phyloP scores from a whole-genome alignment of 163 green algal genomes.

The Chlorella variabilis region DNA sequence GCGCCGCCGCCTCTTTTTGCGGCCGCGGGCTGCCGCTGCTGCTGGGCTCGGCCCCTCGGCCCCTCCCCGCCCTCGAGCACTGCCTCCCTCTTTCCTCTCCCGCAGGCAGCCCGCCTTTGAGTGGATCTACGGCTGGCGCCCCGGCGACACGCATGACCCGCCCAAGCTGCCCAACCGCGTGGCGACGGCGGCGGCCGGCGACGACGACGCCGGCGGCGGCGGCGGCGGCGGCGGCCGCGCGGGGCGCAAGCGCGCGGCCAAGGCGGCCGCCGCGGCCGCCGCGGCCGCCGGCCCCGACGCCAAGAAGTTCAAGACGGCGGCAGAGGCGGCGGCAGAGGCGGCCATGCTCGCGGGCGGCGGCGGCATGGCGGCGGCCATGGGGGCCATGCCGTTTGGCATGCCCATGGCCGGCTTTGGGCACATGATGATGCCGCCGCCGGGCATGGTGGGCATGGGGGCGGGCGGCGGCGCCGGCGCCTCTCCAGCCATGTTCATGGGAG shows the following conservation, averaged over 20 bases:
- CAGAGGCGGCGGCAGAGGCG: conserved; percentile 3
- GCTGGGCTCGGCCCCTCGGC: background rate
- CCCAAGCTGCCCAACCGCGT: conserved; percentile 41
- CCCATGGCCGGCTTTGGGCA: conserved; percentile 8
- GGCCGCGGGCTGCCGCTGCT: background rate
- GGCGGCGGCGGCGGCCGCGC: background rate
- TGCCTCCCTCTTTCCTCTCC: background rate
- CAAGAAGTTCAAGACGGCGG: background rate
- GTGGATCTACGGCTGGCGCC: conserved; percentile 47
- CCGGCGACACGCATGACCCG: conserved; percentile 39
- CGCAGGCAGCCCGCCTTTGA: conserved; percentile 51
- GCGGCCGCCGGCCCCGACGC: background rate
- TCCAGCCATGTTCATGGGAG: conserved; percentile 33
- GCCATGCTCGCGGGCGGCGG: background rate
- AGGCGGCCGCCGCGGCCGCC: background rate
- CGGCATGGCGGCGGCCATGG: conserved; percentile 18
- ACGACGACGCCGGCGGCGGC: background rate
- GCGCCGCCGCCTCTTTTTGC: no score
- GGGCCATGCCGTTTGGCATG: conserved; percentile 27
- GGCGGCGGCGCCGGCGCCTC: background rate
- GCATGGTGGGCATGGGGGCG: background rate
- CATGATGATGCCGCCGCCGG: conserved; percentile 24
- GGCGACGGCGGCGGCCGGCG: background rate
- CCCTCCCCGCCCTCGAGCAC: background rate
- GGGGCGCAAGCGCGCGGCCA: conserved; percentile 25